These are phyloP conservation scores for Sphaerulina vaccinii DNA, from an alignment of 2,329 filamentous ascomycete species.

Conservation along the genomic window DNA sequence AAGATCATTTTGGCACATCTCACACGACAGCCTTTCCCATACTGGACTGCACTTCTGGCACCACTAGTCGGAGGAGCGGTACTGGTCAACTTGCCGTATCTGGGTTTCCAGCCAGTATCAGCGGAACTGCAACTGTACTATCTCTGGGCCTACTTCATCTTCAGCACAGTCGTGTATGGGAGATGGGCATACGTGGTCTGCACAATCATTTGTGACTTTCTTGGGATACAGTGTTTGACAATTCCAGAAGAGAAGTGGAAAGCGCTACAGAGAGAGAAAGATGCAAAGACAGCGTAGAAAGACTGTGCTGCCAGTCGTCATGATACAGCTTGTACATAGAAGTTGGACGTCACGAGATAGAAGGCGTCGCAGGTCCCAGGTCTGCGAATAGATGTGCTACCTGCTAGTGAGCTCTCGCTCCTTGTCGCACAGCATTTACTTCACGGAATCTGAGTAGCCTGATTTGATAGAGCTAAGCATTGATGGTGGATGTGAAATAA, in stretches of 20 bases:
- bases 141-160: conserved; percentile 78
- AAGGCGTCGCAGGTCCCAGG: too few species aligned
- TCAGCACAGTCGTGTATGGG: conserved; percentile 82
- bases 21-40: conserved; percentile 89
- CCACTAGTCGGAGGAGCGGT: conserved; percentile 84
- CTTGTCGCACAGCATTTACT: too few species aligned
- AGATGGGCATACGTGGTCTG: conserved; percentile 91
- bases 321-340: conserved; percentile 2
- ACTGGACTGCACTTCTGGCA: conserved; percentile 88
- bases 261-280: conserved; percentile 30
- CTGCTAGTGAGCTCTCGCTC: too few species aligned
- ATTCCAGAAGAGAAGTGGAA: conserved; percentile 55
- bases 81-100: conserved; percentile 74
- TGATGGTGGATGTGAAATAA: too few species aligned
- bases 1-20: conserved; percentile 98
- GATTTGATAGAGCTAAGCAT: too few species aligned
- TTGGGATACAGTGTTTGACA: conserved; percentile 92
- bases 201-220: conserved; percentile 82
- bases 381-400: too few species aligned
- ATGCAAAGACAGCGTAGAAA: conserved; percentile 7
- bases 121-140: conserved; percentile 69
- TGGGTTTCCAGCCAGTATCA: conserved; percentile 69
- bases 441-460: too few species aligned
- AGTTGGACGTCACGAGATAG: background rate
- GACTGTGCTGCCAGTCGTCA: too few species aligned